phyloP scores from a whole-genome alignment of 2,329 filamentous ascomycete genomes.

The Aureobasidium sp. region DNA sequence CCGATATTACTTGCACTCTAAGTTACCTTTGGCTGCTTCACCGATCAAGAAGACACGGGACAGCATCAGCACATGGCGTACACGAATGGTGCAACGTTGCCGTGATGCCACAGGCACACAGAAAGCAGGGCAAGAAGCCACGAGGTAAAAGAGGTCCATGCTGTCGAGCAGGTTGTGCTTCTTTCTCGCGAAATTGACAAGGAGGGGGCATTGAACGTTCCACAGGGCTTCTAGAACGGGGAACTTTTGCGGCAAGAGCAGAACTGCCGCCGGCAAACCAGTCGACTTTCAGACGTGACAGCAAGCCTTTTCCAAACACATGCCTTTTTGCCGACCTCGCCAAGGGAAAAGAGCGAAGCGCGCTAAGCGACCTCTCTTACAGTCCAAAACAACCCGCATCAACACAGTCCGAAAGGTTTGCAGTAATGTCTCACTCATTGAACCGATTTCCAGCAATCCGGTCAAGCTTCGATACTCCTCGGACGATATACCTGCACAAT shows the following conservation, averaged over 20 bases:
- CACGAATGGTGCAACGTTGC: background rate
- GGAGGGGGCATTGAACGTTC: background rate
- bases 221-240: constrained; percentile 5
- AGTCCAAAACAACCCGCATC: background rate
- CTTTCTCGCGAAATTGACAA: background rate
- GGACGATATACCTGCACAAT: background rate
- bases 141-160: background rate
- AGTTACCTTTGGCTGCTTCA: background rate
- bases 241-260: background rate
- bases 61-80: background rate
- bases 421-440: background rate
- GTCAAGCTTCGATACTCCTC: background rate
- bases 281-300: background rate
- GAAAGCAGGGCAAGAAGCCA: background rate
- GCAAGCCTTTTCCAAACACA: background rate
- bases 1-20: background rate
- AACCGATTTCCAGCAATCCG: background rate
- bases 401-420: background rate
- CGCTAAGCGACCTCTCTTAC: constrained; percentile 1
- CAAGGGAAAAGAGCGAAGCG: background rate
- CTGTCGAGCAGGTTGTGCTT: background rate
- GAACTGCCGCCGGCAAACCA: background rate
- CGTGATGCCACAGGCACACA: background rate
- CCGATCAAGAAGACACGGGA: background rate
- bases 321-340: background rate